phyloP scores from a whole-genome alignment of 345 rosid species.

The Cardamine chenopodiifolia region DNA sequence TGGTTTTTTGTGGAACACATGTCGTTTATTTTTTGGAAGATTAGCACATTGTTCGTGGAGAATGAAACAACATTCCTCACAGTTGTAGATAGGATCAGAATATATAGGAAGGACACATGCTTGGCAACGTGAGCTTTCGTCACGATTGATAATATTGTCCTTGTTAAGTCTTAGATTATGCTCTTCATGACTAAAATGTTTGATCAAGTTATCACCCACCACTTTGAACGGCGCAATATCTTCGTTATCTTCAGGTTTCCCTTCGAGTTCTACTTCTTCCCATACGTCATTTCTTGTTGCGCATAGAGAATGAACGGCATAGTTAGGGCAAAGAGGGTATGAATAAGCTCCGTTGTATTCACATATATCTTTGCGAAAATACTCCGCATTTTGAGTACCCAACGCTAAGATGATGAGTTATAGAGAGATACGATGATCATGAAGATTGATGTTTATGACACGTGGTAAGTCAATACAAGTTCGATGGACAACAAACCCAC shows the following conservation, averaged over 20 bases:
- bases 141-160: background rate
- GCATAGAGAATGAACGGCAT: conserved; percentile 6
- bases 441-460: conserved; percentile 13
- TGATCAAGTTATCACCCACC: conserved; percentile 13
- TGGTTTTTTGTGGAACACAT: background rate
- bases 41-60: conserved; percentile 11
- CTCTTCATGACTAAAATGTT: conserved; percentile 11
- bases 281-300: conserved; percentile 10
- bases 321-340: background rate
- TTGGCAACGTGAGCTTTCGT: background rate
- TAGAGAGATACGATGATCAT: conserved; percentile 6
- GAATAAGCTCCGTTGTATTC: background rate
- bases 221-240: background rate
- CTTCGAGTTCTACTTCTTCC: conserved; percentile 7
- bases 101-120: conserved; percentile 10
- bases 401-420: background rate
- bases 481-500: conserved; percentile 6
- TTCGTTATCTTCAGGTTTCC: background rate
- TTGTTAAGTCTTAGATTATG: conserved; percentile 2
- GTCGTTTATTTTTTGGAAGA: background rate
- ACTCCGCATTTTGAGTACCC: background rate
- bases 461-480: conserved; percentile 21
- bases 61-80: background rate
- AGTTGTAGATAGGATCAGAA: conserved; percentile 11
- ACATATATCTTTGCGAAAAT: background rate